phyloP scores from a whole-genome alignment of 2,329 filamentous ascomycete genomes.

The Calonectria montana region DNA sequence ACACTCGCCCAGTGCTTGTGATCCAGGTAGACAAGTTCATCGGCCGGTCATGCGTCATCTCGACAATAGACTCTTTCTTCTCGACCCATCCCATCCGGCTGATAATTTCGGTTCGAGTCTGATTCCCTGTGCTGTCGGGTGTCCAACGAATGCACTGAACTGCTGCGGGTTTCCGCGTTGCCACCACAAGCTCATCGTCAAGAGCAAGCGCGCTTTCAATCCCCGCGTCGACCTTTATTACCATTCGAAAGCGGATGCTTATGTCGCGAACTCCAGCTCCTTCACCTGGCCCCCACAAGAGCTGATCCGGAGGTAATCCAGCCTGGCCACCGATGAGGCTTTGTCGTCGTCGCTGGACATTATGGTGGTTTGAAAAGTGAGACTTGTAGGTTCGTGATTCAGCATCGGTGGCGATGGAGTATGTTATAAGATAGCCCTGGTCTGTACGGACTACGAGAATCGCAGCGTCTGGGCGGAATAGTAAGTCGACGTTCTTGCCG shows the following conservation, averaged over 20 bases:
- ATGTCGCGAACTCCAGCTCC: constrained; percentile 85
- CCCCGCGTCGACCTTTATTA: constrained; percentile 96
- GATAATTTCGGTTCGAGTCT: constrained; percentile 91
- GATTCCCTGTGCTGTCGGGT: constrained; percentile 81
- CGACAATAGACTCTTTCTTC: constrained; percentile 79
- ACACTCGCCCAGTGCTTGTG: constrained; percentile 86
- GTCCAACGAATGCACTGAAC: constrained; percentile 97
- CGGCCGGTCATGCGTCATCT: constrained; percentile 93
- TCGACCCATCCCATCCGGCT: constrained; percentile 88
- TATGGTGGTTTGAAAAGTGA: constrained; percentile 76
- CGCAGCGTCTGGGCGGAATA: constrained; percentile 90
- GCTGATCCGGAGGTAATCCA: constrained; percentile 67
- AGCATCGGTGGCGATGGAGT: constrained; percentile 87
- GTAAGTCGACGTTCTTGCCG: constrained; percentile 84
- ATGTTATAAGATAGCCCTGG: constrained; percentile 90
- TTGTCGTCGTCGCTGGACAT: constrained; percentile 71
- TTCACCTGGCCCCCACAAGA: constrained; percentile 82
- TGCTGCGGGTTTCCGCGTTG: constrained; percentile 91
- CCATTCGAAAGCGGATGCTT: constrained; percentile 93
- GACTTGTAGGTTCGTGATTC: constrained; percentile 87
- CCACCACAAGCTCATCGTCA: constrained; percentile 92
- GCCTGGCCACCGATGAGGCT: constrained; percentile 69
- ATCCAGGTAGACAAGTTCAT: constrained; percentile 98
- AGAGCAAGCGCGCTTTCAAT: constrained; percentile 89
- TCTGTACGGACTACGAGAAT: constrained; percentile 92